Conservation (phyloP, 179 eudicot species). For the Kewa caespitosa region DNA sequence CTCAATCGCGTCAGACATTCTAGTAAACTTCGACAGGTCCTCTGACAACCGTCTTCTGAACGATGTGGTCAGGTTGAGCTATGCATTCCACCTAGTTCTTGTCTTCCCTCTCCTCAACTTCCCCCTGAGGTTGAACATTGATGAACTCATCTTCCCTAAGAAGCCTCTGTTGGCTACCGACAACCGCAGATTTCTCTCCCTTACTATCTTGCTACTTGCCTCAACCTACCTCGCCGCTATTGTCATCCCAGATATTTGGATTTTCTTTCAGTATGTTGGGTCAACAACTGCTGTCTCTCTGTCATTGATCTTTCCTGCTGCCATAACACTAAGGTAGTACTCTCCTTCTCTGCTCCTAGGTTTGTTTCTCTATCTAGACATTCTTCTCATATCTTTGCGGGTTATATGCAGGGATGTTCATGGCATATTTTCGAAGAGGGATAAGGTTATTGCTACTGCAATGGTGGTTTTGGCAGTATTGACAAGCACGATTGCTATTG, state of each 20-base stretch:
- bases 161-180: conserved; percentile 42
- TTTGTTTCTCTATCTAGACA: not conserved
- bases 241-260: conserved; percentile 80
- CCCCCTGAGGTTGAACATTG: conserved; percentile 60
- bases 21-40: conserved; percentile 72
- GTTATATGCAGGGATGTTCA: conserved; percentile 51
- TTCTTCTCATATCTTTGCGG: not conserved
- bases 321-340: conserved; percentile 66
- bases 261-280: conserved; percentile 81
- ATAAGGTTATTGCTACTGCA: conserved; percentile 44
- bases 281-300: conserved; percentile 73
- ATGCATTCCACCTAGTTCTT: conserved; percentile 81
- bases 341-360: not conserved
- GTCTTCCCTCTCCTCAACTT: conserved; percentile 82
- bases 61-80: conserved; percentile 67
- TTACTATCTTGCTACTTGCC: conserved; percentile 50
- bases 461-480: conserved; percentile 54
- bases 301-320: conserved; percentile 83
- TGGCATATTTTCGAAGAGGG: conserved; percentile 55
- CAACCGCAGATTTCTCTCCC: conserved; percentile 47
- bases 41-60: conserved; percentile 55
- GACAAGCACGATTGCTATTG: conserved; percentile 62
- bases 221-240: conserved; percentile 60
- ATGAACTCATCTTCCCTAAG: conserved; percentile 62
- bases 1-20: conserved; percentile 82